These are phyloP conservation scores for Jackrogersella minutella DNA, from an alignment of 495 filamentous ascomycete species.

Conservation along the genomic window DNA sequence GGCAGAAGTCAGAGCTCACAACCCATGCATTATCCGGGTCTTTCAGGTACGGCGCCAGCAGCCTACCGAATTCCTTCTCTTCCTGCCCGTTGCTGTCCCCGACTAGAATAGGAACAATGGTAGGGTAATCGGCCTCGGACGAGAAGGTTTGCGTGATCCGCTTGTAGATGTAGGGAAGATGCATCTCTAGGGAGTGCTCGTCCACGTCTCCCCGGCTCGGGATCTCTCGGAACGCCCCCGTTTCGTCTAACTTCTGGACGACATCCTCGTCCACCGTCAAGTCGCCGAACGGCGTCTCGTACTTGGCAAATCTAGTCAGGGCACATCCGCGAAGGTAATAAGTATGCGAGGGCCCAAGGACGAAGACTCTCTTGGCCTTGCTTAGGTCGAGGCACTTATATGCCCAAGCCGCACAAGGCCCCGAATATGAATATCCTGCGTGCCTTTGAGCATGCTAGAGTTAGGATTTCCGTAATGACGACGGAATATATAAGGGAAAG, in stretches of 20 bases:
- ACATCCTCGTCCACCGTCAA: conserved; percentile 75
- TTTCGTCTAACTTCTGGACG: conserved; percentile 67
- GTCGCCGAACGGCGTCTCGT: conserved; percentile 86
- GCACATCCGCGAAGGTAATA: conserved; percentile 79
- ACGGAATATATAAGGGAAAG: not conserved
- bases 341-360: conserved; percentile 94
- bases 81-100: conserved; percentile 72
- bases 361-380: conserved; percentile 83
- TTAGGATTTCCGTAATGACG: conserved; percentile 24
- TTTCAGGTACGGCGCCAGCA: conserved; percentile 81
- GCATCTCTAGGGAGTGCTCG: conserved; percentile 97
- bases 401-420: conserved; percentile 91
- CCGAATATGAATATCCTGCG: conserved; percentile 95
- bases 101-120: conserved; percentile 86
- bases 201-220: conserved; percentile 72
- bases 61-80: conserved; percentile 72
- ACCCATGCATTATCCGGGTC: conserved; percentile 84
- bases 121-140: conserved; percentile 64
- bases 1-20: conserved; percentile 93
- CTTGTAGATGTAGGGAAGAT: conserved; percentile 93
- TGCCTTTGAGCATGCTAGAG: conserved; percentile 64
- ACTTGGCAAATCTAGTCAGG: conserved; percentile 75
- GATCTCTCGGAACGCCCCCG: conserved; percentile 79
- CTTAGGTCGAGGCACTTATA: conserved; percentile 90
- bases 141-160: conserved; percentile 68